Evolutionary conservation across 768 basidiomycete genomes (phyloP).

Genomic region (Lactarius vividus): DNA sequence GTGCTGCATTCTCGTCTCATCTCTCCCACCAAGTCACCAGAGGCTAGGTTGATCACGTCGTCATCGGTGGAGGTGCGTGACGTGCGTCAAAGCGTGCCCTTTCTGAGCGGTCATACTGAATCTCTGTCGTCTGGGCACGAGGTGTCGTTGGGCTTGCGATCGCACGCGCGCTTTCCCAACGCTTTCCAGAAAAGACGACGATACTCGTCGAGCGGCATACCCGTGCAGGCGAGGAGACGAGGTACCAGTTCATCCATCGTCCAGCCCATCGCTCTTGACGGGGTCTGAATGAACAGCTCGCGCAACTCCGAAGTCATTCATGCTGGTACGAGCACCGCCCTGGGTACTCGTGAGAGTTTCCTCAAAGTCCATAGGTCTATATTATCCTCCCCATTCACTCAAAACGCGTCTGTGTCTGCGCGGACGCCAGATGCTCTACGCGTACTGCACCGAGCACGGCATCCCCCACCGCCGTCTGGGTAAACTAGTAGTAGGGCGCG

Average conservation of each 20-base stretch:
- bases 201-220: constrained; percentile 78
- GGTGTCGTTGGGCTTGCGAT: constrained; percentile 86
- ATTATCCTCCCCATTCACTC: constrained; percentile 78
- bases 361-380: constrained; percentile 55
- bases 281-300: constrained; percentile 48
- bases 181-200: constrained; percentile 66
- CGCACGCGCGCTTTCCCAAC: constrained; percentile 66
- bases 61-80: constrained; percentile 83
- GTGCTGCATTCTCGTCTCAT: constrained; percentile 6
- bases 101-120: not conserved
- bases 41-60: constrained; percentile 77
- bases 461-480: constrained; percentile 74
- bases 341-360: not conserved
- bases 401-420: constrained; percentile 86
- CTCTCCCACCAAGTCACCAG: constrained; percentile 49
- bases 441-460: constrained; percentile 57
- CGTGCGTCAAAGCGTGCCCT: constrained; percentile 43
- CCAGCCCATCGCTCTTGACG: constrained; percentile 6
- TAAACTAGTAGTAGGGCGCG: constrained; percentile 85
- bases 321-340: constrained; percentile 50
- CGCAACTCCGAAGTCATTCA: constrained; percentile 96
- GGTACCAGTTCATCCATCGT: constrained; percentile 41
- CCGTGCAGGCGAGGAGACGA: constrained; percentile 81
- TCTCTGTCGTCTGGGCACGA: constrained; percentile 29
- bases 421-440: constrained; percentile 81